Conservation (phyloP, 495 filamentous ascomycete genomes). For the Aspergillus conjunctus region DNA sequence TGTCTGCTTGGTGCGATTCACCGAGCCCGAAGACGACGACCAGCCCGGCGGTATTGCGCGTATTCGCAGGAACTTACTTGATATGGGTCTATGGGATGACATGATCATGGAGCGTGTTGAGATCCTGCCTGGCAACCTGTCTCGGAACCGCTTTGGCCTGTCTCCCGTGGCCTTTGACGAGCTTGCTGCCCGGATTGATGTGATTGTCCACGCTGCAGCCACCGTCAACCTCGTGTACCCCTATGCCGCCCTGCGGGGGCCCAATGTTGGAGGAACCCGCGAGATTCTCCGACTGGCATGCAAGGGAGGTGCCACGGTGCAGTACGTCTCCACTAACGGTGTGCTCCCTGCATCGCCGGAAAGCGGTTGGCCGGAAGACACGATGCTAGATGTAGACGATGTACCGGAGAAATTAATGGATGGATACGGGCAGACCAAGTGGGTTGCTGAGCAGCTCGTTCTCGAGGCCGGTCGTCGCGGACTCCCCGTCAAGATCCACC, state of each 20-base stretch:
- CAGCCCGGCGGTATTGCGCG: constrained; percentile 56
- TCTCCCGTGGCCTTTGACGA: constrained; percentile 57
- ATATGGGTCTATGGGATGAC: constrained; percentile 66
- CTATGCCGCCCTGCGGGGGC: constrained; percentile 60
- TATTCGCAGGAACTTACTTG: constrained; percentile 63
- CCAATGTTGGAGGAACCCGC: constrained; percentile 62
- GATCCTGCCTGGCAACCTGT: constrained; percentile 65
- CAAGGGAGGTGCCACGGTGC: constrained; percentile 62
- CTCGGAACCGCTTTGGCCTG: constrained; percentile 59
- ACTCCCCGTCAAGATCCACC: constrained; percentile 62
- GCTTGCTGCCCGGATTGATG: constrained; percentile 57
- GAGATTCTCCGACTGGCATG: constrained; percentile 66
- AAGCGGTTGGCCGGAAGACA: constrained; percentile 60
- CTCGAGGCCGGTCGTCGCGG: constrained; percentile 62
- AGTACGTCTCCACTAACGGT: constrained; percentile 70
- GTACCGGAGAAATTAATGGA: constrained; percentile 62
- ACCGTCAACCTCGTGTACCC: constrained; percentile 70
- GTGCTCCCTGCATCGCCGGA: constrained; percentile 60
- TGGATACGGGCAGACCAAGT: constrained; percentile 68
- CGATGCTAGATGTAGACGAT: constrained; percentile 57
- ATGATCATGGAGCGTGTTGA: constrained; percentile 69
- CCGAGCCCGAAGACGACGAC: constrained; percentile 56
- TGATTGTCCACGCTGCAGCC: constrained; percentile 66
- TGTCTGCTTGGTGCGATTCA: constrained; percentile 67
- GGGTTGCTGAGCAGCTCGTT: constrained; percentile 67